These are phyloP conservation scores for Trichoderma koningii DNA, from an alignment of 2,329 filamentous ascomycete genomes.

Conservation along the genomic window DNA sequence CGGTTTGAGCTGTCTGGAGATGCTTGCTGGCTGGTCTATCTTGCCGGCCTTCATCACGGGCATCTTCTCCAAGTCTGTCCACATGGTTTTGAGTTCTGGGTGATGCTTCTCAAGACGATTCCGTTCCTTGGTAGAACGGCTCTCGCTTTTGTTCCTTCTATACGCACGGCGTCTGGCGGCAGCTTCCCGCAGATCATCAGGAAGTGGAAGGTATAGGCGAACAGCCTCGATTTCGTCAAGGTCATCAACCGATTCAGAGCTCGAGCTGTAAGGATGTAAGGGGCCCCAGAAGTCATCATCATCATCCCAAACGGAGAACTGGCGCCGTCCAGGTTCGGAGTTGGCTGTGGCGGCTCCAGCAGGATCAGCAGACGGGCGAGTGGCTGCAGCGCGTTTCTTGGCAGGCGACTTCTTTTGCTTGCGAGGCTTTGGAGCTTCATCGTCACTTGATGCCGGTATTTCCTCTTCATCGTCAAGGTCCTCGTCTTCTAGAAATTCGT, in stretches of 20 bases:
- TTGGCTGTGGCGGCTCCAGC: not conserved
- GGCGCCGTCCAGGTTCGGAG: not conserved
- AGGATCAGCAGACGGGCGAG: not conserved
- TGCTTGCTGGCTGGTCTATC: slow-evolving; percentile 61
- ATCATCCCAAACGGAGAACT: not conserved
- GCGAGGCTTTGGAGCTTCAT: slow-evolving; percentile 35
- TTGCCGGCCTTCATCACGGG: slow-evolving; percentile 62
- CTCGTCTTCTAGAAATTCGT: slow-evolving; percentile 24
- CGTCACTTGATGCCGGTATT: slow-evolving; percentile 34
- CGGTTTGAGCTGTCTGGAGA: slow-evolving; percentile 81
- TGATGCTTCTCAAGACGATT: slow-evolving; percentile 72
- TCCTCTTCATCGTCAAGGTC: slow-evolving; percentile 23
- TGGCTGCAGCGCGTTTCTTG: not conserved
- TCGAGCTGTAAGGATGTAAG: slow-evolving; percentile 19
- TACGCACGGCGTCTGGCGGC: slow-evolving; percentile 41
- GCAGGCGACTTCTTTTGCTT: slow-evolving; percentile 22
- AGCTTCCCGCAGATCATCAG: slow-evolving; percentile 6
- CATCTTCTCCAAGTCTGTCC: slow-evolving; percentile 70
- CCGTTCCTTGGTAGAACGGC: slow-evolving; percentile 52
- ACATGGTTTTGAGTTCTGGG: slow-evolving; percentile 81
- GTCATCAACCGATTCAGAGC: slow-evolving; percentile 32
- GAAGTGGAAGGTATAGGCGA: not conserved
- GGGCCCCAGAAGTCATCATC: not conserved
- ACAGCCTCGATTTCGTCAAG: slow-evolving; percentile 27
- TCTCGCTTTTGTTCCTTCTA: slow-evolving; percentile 33